Percentiles rank a stretch among this genome's conserved stretches.
Evolutionary conservation across 2,329 filamentous ascomycete species (phyloP).

Genomic region (Scedosporium dehoogii): DNA sequence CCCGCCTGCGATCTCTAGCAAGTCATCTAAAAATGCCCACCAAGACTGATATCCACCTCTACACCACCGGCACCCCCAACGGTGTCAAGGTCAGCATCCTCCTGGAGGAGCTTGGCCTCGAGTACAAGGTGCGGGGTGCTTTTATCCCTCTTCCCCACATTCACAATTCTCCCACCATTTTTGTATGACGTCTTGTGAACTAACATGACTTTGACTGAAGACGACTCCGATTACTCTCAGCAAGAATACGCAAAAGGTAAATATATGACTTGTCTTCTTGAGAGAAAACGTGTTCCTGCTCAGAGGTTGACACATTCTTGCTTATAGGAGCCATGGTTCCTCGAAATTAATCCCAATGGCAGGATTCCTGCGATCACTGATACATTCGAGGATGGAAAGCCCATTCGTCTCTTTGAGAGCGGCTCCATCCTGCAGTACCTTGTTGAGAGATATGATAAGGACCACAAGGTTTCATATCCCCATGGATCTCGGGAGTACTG

Average conservation of each 20-base stretch:
- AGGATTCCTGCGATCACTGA: constrained; percentile 84
- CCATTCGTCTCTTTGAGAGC: constrained; percentile 71
- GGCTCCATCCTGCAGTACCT: constrained; percentile 80
- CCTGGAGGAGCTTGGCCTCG: constrained; percentile 72
- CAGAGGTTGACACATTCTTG: background rate
- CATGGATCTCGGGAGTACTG: constrained; percentile 62
- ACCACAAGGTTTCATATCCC: constrained; percentile 76
- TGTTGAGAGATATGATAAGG: constrained; percentile 68
- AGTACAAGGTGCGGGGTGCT: constrained; percentile 54
- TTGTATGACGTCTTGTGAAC: background rate
- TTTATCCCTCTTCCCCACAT: too few relatives aligned
- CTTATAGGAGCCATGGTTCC: constrained; percentile 61
- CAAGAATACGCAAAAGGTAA: constrained; percentile 65
- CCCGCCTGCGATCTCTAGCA: constrained; percentile 7
- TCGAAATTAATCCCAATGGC: constrained; percentile 87
- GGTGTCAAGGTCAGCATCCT: constrained; percentile 84
- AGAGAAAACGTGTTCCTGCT: background rate
- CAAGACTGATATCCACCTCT: constrained; percentile 62
- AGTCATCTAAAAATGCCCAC: constrained; percentile 28
- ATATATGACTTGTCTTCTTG: background rate
- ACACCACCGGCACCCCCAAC: constrained; percentile 77
- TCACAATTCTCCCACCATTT: background rate
- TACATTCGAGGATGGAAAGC: constrained; percentile 60
- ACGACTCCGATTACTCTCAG: constrained; percentile 56
- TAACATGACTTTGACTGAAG: constrained; percentile 15